Conservation (phyloP, 345 rosid genomes). For the Eucalyptus sp. region DNA sequence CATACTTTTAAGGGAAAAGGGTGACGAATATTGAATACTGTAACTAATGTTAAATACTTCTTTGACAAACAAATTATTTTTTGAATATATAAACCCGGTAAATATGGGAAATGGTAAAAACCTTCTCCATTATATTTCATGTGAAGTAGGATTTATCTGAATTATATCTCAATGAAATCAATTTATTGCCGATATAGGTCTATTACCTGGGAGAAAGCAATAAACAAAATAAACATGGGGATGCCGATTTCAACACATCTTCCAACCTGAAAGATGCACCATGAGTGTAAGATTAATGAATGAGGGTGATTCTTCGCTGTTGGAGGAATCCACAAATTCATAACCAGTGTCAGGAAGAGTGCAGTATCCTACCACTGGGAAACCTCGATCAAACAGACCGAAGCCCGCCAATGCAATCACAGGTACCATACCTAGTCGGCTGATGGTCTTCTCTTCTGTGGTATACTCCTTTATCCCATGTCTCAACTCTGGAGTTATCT, state of each 20-base stretch:
- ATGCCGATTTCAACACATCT: conserved; percentile 83
- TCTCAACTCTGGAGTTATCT: background rate
- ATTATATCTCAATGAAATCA: background rate
- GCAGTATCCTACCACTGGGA: conserved; percentile 65
- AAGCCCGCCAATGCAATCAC: conserved; percentile 87
- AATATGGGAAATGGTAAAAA: background rate
- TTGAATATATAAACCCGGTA: background rate
- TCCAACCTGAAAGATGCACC: conserved; percentile 43
- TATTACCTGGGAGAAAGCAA: conserved; percentile 74
- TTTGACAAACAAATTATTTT: background rate
- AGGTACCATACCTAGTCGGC: conserved; percentile 68
- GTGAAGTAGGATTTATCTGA: background rate
- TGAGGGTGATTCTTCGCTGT: background rate
- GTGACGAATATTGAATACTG: background rate
- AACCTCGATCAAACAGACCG: conserved; percentile 95
- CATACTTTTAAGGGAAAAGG: background rate
- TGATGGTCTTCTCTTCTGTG: background rate
- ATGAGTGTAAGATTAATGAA: background rate
- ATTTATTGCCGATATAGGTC: background rate
- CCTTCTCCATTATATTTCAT: background rate
- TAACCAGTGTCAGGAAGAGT: background rate
- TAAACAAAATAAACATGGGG: conserved; percentile 82
- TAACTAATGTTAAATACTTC: background rate
- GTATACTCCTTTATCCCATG: background rate
- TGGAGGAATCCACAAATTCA: background rate